Percentiles rank a stretch among this genome's conserved stretches.
Evolutionary conservation across 164 flowering plant species (phyloP).

Genomic region (Magnolia kwangsiensis): DNA sequence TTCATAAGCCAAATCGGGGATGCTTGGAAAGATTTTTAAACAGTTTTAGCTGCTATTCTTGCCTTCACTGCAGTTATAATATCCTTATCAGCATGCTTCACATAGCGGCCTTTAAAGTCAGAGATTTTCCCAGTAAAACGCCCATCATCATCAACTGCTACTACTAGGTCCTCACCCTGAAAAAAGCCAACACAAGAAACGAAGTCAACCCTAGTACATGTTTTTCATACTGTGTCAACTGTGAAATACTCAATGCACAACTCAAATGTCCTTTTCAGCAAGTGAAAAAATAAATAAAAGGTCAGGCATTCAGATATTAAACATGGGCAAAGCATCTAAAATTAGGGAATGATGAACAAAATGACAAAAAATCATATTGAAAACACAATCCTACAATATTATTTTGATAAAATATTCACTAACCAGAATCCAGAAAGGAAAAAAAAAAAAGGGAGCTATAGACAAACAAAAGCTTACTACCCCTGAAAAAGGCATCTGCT

Average conservation of each 20-base stretch:
- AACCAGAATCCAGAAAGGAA: too few species aligned
- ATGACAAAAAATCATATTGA: not conserved
- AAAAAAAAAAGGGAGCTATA: too few species aligned
- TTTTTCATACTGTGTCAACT: not conserved
- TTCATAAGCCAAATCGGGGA: not conserved
- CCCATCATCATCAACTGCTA: constrained; percentile 98
- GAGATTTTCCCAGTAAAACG: constrained; percentile 66
- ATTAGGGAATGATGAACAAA: constrained; percentile 4
- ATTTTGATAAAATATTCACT: too few species aligned
- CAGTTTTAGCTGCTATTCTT: not conserved
- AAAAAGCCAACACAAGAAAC: constrained; percentile 10
- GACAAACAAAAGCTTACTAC: too few species aligned
- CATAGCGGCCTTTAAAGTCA: constrained; percentile 75
- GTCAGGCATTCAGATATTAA: not conserved
- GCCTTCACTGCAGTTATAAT: constrained; percentile 77
- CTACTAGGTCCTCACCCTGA: constrained; percentile 73
- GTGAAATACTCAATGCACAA: not conserved
- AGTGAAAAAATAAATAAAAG: not conserved
- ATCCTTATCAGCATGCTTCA: constrained; percentile 90
- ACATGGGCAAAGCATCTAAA: not conserved
- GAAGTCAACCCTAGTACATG: not conserved
- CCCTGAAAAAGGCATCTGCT: too few species aligned
- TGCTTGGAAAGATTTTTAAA: not conserved
- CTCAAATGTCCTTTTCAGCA: not conserved
- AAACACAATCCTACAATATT: not conserved